A percentile compares a stretch with the other conserved stretches of the same genome.
Conservation (phyloP, 805 yeast species). For the Sugiyamaella boreocaroliniensis region DNA sequence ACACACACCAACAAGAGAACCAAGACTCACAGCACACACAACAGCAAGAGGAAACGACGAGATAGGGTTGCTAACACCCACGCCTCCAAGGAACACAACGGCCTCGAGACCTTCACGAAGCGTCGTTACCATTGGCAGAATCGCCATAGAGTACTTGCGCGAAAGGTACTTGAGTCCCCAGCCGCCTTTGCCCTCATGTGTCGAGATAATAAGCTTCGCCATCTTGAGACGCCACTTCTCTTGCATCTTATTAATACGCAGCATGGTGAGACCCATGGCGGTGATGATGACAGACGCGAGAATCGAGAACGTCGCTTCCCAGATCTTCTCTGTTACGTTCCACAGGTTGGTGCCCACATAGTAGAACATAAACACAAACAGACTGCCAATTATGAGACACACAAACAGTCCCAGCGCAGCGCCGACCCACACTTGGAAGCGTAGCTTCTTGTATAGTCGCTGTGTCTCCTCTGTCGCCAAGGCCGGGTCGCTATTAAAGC, state of each 20-base stretch:
- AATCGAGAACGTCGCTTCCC: constrained; percentile 82
- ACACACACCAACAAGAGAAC: constrained; percentile 55
- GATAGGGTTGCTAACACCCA: constrained; percentile 66
- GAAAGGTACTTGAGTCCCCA: constrained; percentile 19
- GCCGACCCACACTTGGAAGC: constrained; percentile 75
- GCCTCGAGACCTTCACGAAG: constrained; percentile 89
- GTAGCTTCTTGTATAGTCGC: constrained; percentile 39
- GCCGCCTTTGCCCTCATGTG: constrained; percentile 18
- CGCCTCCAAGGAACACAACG: constrained; percentile 85
- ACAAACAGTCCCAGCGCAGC: constrained; percentile 63
- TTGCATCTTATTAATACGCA: constrained; percentile 73
- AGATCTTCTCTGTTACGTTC: constrained; percentile 79
- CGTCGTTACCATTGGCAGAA: constrained; percentile 79
- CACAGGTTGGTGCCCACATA: constrained; percentile 76
- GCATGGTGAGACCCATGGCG: constrained; percentile 76
- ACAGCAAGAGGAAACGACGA: constrained; percentile 61
- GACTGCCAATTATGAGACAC: constrained; percentile 66
- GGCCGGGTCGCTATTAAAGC: constrained; percentile 39
- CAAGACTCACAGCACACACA: constrained; percentile 49
- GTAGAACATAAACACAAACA: constrained; percentile 65
- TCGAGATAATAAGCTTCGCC: constrained; percentile 35
- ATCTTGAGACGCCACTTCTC: constrained; percentile 70
- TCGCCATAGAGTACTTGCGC: constrained; percentile 59
- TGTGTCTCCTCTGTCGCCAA: constrained; percentile 10
- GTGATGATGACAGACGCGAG: constrained; percentile 75